These are phyloP conservation scores for Aspergillus bridgeri DNA, from an alignment of 495 filamentous ascomycete genomes.

Conservation along the genomic window DNA sequence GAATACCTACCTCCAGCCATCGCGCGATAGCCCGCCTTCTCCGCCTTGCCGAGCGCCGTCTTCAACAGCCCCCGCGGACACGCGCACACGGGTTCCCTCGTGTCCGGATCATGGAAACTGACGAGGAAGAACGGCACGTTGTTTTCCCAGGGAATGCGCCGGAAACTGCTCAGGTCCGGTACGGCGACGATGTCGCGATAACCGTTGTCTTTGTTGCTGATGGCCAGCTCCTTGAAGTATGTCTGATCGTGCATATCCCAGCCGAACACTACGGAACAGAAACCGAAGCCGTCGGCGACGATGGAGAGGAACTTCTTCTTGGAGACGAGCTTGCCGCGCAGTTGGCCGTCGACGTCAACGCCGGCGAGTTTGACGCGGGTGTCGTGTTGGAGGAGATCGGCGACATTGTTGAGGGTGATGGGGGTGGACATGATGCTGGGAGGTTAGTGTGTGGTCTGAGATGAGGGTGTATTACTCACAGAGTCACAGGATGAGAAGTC, in stretches of 20 bases:
- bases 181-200: conserved; percentile 81
- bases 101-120: conserved; percentile 61
- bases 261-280: conserved; percentile 91
- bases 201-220: conserved; percentile 82
- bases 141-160: conserved; percentile 87
- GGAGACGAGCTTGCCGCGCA: conserved; percentile 86
- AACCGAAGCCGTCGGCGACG: conserved; percentile 76
- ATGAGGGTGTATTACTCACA: not conserved
- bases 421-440: conserved; percentile 11
- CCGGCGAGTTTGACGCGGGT: conserved; percentile 83
- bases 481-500: not conserved
- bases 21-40: conserved; percentile 64
- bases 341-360: conserved; percentile 78
- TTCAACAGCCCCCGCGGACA: conserved; percentile 79
- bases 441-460: not conserved
- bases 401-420: conserved; percentile 31
- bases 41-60: conserved; percentile 61
- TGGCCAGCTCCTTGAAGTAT: conserved; percentile 73
- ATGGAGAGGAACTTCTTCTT: conserved; percentile 91
- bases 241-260: conserved; percentile 96
- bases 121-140: conserved; percentile 86
- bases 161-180: conserved; percentile 70
- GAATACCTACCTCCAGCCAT: conserved; percentile 81
- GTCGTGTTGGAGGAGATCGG: conserved; percentile 63
- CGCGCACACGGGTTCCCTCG: conserved; percentile 62